Percentiles rank a stretch among this genome's conserved stretches.
Conservation (phyloP, 169 alveolate genomes). For the Cryptosporidium viatorum region DNA sequence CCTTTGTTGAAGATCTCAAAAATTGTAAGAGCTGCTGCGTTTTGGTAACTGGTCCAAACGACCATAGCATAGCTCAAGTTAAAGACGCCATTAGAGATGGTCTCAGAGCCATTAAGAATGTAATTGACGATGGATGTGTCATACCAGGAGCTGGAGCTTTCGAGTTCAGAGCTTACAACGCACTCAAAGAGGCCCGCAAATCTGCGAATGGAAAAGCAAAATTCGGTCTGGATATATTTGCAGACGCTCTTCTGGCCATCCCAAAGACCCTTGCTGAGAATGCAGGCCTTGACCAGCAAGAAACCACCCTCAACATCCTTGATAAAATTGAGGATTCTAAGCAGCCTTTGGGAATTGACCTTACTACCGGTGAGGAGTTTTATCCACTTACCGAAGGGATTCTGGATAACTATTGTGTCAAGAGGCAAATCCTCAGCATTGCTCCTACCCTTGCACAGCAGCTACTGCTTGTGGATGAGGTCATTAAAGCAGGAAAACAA, state of each 20-base stretch:
- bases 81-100: conserved; percentile 99
- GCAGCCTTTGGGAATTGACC: conserved; percentile 94
- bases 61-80: conserved; percentile 91
- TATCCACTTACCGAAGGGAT: conserved; percentile 93
- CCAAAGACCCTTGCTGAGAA: conserved; percentile 97
- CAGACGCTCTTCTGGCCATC: conserved; percentile 93
- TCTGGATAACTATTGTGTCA: conserved; percentile 96
- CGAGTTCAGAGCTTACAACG: conserved; percentile 93
- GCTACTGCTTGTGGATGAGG: conserved; percentile 97
- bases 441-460: conserved; percentile 99
- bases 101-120: conserved; percentile 96
- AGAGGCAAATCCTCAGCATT: conserved; percentile 93
- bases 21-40: conserved; percentile 97
- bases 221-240: conserved; percentile 95
- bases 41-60: conserved; percentile 97
- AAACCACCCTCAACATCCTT: conserved; percentile 88
- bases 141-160: conserved; percentile 99
- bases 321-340: conserved; percentile 88
- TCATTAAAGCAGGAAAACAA: conserved; percentile 97
- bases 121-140: conserved; percentile 93
- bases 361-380: conserved; percentile 92
- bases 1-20: conserved; percentile 97
- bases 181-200: conserved; percentile 84
- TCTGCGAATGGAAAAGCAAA: conserved; percentile 93
- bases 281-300: conserved; percentile 96